Conservation (phyloP, 768 basidiomycete species). For the Pleurotus djamor region DNA sequence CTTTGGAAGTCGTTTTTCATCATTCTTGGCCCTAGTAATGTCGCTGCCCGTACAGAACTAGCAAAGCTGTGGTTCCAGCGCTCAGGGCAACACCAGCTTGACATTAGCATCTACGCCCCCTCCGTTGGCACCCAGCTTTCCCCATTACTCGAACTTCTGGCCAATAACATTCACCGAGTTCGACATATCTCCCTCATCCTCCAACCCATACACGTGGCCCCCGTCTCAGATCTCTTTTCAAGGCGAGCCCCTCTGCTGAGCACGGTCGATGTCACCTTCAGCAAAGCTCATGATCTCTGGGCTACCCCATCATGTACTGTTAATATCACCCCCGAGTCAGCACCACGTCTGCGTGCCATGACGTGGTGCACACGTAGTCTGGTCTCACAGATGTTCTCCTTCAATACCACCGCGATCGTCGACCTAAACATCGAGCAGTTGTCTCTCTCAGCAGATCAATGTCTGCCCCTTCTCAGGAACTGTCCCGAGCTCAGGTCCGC, state of each 20-base stretch:
- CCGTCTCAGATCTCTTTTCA: slow-evolving; percentile 10
- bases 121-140: slow-evolving; percentile 16
- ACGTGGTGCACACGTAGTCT: neutral
- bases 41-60: slow-evolving; percentile 13
- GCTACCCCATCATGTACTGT: neutral
- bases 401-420: neutral
- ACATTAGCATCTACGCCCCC: slow-evolving; percentile 11
- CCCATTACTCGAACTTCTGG: slow-evolving; percentile 10
- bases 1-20: slow-evolving; percentile 20
- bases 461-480: neutral
- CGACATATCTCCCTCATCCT: slow-evolving; percentile 15
- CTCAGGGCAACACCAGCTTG: slow-evolving; percentile 11
- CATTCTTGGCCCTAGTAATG: slow-evolving; percentile 10
- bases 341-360: neutral
- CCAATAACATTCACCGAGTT: slow-evolving; percentile 12
- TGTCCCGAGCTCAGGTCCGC: neutral
- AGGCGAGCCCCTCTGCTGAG: slow-evolving; percentile 13
- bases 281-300: neutral
- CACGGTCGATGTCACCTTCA: slow-evolving; percentile 11
- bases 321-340: neutral
- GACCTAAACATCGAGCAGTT: slow-evolving; percentile 1
- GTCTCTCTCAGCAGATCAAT: slow-evolving; percentile 3
- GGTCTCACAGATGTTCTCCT: neutral
- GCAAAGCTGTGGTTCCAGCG: slow-evolving; percentile 17
- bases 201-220: slow-evolving; percentile 1